Conservation (phyloP, 768 basidiomycete genomes). For the Kwoniella sp. region DNA sequence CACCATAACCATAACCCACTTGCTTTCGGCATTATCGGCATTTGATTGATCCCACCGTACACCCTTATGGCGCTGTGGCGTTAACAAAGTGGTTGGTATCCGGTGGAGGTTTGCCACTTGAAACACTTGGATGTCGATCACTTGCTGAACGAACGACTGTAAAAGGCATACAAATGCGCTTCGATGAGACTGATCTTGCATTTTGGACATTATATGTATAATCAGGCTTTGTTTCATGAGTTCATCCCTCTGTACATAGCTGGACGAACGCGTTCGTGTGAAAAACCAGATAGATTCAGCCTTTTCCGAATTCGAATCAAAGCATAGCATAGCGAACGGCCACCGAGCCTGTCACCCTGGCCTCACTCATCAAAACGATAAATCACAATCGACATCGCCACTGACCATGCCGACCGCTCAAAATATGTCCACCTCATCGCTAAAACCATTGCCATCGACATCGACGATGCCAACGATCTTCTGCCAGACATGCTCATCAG, state of each 20-base stretch:
- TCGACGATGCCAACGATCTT: slow-evolving; percentile 1
- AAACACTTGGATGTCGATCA: slow-evolving; percentile 9
- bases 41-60: not conserved
- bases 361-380: too few species aligned
- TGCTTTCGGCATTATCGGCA: slow-evolving; percentile 6
- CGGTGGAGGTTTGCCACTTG: slow-evolving; percentile 27
- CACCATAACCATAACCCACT: not conserved
- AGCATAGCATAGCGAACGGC: too few species aligned
- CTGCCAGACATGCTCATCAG: slow-evolving; percentile 47
- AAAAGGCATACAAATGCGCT: too few species aligned
- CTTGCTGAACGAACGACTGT: not conserved
- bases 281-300: too few species aligned
- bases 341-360: too few species aligned
- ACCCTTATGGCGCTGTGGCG: not conserved
- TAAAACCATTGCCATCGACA: not conserved
- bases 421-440: not conserved
- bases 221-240: too few species aligned
- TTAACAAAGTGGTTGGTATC: not conserved
- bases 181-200: slow-evolving; percentile 15
- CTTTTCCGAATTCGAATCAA: too few species aligned
- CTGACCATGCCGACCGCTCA: too few species aligned
- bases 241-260: too few species aligned
- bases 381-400: not conserved
- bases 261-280: too few species aligned
- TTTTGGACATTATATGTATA: not conserved